Percentiles rank a stretch among this genome's conserved stretches.
These are phyloP conservation scores for Colletotrichum liriopes DNA, from an alignment of 2,329 filamentous ascomycete species.

Conservation along the genomic window DNA sequence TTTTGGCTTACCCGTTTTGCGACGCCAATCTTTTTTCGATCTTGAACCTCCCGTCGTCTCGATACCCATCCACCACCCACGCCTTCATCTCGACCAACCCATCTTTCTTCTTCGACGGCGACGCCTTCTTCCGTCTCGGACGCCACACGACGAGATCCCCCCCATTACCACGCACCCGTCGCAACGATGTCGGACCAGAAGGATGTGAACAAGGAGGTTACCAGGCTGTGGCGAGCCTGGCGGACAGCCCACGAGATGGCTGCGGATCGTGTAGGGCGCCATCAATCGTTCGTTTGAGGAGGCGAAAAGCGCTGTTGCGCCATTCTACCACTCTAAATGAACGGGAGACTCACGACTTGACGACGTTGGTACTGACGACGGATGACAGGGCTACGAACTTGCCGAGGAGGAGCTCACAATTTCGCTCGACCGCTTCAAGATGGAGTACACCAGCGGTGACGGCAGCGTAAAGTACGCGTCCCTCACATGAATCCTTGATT, in stretches of 20 bases:
- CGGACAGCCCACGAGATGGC: constrained; percentile 97
- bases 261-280: constrained; percentile 80
- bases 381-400: constrained; percentile 88
- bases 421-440: constrained; percentile 84
- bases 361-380: constrained; percentile 43
- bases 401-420: constrained; percentile 91
- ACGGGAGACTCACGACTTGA: constrained; percentile 1
- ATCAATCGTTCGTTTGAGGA: background rate
- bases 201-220: constrained; percentile 67
- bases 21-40: constrained; percentile 33
- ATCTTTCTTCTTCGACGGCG: constrained; percentile 3
- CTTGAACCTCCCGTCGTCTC: constrained; percentile 21
- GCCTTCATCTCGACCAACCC: background rate
- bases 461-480: constrained; percentile 81
- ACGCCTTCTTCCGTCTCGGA: background rate
- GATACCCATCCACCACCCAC: constrained; percentile 14
- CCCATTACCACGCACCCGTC: constrained; percentile 7
- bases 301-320: no score
- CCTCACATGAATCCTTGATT: background rate
- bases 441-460: constrained; percentile 79
- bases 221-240: constrained; percentile 93
- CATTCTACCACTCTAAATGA: no score
- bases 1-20: constrained; percentile 36
- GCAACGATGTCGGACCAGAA: constrained; percentile 61
- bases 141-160: background rate